Evolutionary conservation across 1,284 basidiomycete species (phyloP), one percentile per base, ranked within the genome.

Genomic region (Peniophora sp.): DNA sequence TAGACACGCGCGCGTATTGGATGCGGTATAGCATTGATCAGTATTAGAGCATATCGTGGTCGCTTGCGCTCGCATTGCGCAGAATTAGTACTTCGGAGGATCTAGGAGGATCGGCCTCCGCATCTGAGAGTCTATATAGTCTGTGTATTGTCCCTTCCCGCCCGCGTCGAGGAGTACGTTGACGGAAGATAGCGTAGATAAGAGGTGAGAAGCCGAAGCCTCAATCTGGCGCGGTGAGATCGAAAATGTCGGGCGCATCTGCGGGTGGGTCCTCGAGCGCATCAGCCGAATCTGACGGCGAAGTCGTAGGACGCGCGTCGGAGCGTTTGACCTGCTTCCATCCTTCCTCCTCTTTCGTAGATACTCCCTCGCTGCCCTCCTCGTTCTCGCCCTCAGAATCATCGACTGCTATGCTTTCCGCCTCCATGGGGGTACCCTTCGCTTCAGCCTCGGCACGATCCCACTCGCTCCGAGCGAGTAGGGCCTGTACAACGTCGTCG

Each of bases 221-320:
- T 80, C 80, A 83, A 58, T 82, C 79, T 0, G 69, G 51, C 1
- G 68, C 63, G 49, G 80, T 70, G 54, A 81, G 59, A 43, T 79
- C 74, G 24, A 82, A 66, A 35, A 82, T 65, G 53, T 81, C 79
- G 1, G 76, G 76, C 39, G 64, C 62, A 37, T 76, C 72, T 5
- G 67, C 62, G 15, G 71, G 64, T 12, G 27, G 27, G 55, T 77
- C 76, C 43, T 78, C 78, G 1, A 72, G 72, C 9, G 74, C 64
- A 49, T 72, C 70, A 1, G 24, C 20, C 3, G 51, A 64, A 65
- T 49, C 61, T 46, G 47, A 20, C 14, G 15, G 24, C n/a, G 58
- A 61, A 11, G 56, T 46, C 17, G 59, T 59, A 6, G 56, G 55
- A 50, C 58, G 49, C 6, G 56, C 55, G 18, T 51, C 52, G 9